Conservation (phyloP, 805 yeast genomes). For the Hanseniaspora singularis region DNA sequence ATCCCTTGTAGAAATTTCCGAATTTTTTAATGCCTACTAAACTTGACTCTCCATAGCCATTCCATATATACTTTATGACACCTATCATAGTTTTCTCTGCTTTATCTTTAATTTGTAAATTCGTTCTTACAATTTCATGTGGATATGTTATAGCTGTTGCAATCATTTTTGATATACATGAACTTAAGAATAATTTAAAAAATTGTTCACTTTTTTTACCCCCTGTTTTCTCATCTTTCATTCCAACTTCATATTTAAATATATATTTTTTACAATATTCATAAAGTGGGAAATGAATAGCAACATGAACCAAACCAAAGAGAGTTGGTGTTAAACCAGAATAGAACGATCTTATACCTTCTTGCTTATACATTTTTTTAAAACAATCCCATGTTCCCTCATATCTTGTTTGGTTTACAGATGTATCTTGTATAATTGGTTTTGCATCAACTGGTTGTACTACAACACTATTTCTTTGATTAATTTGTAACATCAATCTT, state of each 20-base stretch:
- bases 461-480: conserved; percentile 26
- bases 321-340: conserved; percentile 84
- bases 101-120: conserved; percentile 49
- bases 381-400: conserved; percentile 78
- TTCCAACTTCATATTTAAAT: conserved; percentile 32
- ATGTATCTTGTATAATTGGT: neutral
- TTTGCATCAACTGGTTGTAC: conserved; percentile 25
- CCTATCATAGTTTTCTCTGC: conserved; percentile 19
- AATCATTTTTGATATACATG: conserved; percentile 71
- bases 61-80: conserved; percentile 15
- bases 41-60: conserved; percentile 31
- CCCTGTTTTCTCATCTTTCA: conserved; percentile 20
- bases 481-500: conserved; percentile 74
- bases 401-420: conserved; percentile 32
- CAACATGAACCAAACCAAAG: conserved; percentile 84
- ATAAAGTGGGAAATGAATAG: conserved; percentile 89
- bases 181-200: conserved; percentile 46
- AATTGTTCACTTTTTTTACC: conserved; percentile 22
- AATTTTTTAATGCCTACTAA: conserved; percentile 58
- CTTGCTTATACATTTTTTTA: conserved; percentile 58
- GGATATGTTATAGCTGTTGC: conserved; percentile 88
- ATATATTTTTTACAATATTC: conserved; percentile 53
- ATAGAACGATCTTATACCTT: conserved; percentile 73
- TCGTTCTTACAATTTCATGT: conserved; percentile 84
- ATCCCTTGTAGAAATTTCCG: conserved; percentile 70